Evolutionary conservation across 2,329 filamentous ascomycete species (phyloP), one percentile per base, ranked within the genome.

Genomic region (Aspergillus chevalieri): DNA sequence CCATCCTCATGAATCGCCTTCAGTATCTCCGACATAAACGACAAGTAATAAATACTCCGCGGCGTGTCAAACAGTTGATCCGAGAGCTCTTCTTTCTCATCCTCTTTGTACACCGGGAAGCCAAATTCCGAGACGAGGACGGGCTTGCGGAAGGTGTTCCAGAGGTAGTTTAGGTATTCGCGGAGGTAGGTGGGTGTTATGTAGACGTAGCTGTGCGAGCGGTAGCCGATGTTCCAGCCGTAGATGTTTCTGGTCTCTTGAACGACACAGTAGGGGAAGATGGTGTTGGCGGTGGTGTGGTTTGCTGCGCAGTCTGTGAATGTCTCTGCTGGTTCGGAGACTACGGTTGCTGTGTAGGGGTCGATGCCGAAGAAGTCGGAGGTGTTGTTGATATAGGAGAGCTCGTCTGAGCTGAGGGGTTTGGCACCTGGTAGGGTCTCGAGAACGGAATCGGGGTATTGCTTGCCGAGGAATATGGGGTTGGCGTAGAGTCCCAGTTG

Each of bases 181-280:
- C 64, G 62, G 26, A 67, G 55, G 34, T 65, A 58, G 1, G 58
- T 62, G 0, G 81, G 81, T 0, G 81, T 78, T 30, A 78, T 76
- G 63, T 83, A 82, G n/a, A 79, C 74, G 57, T 82, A 81, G 2
- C 71, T 71, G 30, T 79, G 67, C 2, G 78, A 80, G 10, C 73
- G 69, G 52, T 82, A 81, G 17, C 81, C 81, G 44, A 83, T 78
- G 55, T 78, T 69, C 81, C 81, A 84, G 2, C 79, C 79, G 26
- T 74, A 74, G 1, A 68, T 62, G 36, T 77, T 77, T 1, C 62
- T 66, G 0, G 67, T 74, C 9, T 70, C 72, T 49, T 78, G 73
- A 1, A 70, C 72, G 1, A 79, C 78, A 54, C 80, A 84, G 52
- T 76, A 75, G 0, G 80, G 81, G 17, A 72, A 75, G 7, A 75